phyloP scores from a whole-genome alignment of 768 basidiomycete genomes.

The Grammothele lineata region DNA sequence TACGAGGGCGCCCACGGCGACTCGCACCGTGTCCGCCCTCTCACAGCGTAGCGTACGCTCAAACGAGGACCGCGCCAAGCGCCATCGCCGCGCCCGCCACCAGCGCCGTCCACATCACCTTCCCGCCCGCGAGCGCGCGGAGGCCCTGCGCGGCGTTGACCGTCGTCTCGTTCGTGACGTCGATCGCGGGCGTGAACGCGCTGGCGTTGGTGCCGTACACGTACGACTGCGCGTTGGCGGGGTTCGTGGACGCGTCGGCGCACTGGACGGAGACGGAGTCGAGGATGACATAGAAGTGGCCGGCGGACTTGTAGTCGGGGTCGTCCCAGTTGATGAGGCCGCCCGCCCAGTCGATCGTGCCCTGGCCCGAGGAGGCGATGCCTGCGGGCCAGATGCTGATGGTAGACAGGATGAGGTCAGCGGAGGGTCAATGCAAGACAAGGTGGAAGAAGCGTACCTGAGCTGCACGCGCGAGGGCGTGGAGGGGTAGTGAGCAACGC shows the following conservation, averaged over 20 bases:
- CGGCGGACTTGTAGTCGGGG: slow-evolving; percentile 69
- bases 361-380: slow-evolving; percentile 51
- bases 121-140: background rate
- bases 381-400: slow-evolving; percentile 78
- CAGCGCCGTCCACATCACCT: slow-evolving; percentile 4
- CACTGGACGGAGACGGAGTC: slow-evolving; percentile 63
- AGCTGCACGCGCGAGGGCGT: slow-evolving; percentile 82
- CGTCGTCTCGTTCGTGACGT: slow-evolving; percentile 55
- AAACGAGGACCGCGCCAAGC: slow-evolving; percentile 9
- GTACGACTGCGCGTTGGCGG: slow-evolving; percentile 55
- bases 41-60: no score
- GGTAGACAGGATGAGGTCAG: background rate
- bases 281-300: slow-evolving; percentile 68
- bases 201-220: slow-evolving; percentile 56
- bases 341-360: slow-evolving; percentile 77
- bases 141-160: slow-evolving; percentile 40
- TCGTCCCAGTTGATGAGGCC: slow-evolving; percentile 81
- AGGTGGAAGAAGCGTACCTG: slow-evolving; percentile 44
- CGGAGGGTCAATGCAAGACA: background rate
- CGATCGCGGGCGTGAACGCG: slow-evolving; percentile 46
- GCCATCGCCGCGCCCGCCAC: slow-evolving; percentile 7
- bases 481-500: slow-evolving; percentile 61
- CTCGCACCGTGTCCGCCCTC: no score
- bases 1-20: no score
- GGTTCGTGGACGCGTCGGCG: slow-evolving; percentile 41